Evolutionary conservation across 2,329 filamentous ascomycete genomes (phyloP).

Genomic region (Alternaria sp.): DNA sequence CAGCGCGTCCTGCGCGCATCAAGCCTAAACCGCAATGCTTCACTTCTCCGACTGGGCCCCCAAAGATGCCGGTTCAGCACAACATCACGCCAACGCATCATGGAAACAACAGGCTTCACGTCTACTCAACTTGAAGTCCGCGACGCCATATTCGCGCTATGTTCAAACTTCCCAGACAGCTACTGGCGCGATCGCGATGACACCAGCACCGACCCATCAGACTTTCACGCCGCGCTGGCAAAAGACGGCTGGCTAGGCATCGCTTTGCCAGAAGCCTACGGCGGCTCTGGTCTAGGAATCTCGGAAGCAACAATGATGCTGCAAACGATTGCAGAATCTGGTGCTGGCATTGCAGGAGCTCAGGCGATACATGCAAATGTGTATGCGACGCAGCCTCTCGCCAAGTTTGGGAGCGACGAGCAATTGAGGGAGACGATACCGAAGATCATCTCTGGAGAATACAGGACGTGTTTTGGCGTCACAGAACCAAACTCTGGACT

Average conservation of each 20-base stretch:
- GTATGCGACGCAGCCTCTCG: constrained; percentile 78
- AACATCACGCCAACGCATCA: constrained; percentile 57
- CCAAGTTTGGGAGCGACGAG: constrained; percentile 73
- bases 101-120: constrained; percentile 77
- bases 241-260: constrained; percentile 84
- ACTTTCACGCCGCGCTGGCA: constrained; percentile 78
- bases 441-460: constrained; percentile 75
- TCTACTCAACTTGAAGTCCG: constrained; percentile 77
- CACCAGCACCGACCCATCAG: constrained; percentile 73
- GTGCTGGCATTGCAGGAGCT: constrained; percentile 78
- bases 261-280: constrained; percentile 76
- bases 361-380: constrained; percentile 70
- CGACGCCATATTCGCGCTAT: constrained; percentile 74
- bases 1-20: neutral
- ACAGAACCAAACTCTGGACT: constrained; percentile 86
- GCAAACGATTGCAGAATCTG: constrained; percentile 80
- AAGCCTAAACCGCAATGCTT: neutral
- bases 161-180: constrained; percentile 72
- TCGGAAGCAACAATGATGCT: constrained; percentile 88
- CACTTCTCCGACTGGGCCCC: neutral
- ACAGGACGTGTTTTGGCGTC: constrained; percentile 81
- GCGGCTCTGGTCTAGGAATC: constrained; percentile 79
- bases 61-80: constrained; percentile 42
- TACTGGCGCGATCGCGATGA: constrained; percentile 83
- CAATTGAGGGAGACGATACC: constrained; percentile 73